A percentile compares a stretch with the other conserved stretches of the same genome.
Evolutionary conservation across 768 basidiomycete genomes (phyloP).

Genomic region (Tricholoma bakamatsutake): DNA sequence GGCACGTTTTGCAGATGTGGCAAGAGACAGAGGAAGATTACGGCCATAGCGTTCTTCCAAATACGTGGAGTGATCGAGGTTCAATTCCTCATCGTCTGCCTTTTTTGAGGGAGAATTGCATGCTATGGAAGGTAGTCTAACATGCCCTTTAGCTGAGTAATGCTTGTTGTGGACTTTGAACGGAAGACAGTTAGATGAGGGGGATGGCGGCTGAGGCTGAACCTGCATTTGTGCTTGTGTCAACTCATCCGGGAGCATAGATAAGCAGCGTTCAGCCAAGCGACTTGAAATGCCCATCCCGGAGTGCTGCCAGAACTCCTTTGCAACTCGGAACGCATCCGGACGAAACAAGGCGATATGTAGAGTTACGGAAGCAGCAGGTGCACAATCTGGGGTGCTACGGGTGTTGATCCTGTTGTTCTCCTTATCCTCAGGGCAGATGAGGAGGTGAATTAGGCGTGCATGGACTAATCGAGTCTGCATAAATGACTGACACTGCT

Average conservation of each 20-base stretch:
- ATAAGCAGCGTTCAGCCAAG: conserved; percentile 75
- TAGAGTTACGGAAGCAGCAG: conserved; percentile 46
- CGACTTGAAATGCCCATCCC: conserved; percentile 89
- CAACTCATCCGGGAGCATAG: conserved; percentile 51
- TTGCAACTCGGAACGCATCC: conserved; percentile 58
- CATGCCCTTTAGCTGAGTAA: conserved; percentile 40
- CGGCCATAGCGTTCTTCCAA: conserved; percentile 94
- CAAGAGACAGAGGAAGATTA: conserved; percentile 71
- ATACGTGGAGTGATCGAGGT: conserved; percentile 63
- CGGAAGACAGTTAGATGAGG: conserved; percentile 25
- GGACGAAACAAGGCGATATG: conserved; percentile 78
- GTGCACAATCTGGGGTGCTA: conserved; percentile 15
- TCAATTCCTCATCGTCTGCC: conserved; percentile 39
- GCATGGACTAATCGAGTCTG: conserved; percentile 44
- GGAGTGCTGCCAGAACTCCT: conserved; percentile 95
- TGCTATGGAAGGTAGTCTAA: conserved; percentile 7
- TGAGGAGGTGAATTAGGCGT: conserved; percentile 63
- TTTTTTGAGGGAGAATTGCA: conserved; percentile 5
- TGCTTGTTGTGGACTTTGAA: conserved; percentile 50
- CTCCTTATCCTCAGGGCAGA: conserved; percentile 52
- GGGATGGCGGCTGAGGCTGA: conserved; percentile 16
- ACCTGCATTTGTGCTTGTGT: conserved; percentile 13
- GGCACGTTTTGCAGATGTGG: conserved; percentile 77
- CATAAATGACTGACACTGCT: conserved; percentile 72
- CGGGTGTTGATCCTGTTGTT: conserved; percentile 21